These are phyloP conservation scores for Aspergillus costaricaensis DNA, from an alignment of 2,329 filamentous ascomycete species.

Conservation along the genomic window DNA sequence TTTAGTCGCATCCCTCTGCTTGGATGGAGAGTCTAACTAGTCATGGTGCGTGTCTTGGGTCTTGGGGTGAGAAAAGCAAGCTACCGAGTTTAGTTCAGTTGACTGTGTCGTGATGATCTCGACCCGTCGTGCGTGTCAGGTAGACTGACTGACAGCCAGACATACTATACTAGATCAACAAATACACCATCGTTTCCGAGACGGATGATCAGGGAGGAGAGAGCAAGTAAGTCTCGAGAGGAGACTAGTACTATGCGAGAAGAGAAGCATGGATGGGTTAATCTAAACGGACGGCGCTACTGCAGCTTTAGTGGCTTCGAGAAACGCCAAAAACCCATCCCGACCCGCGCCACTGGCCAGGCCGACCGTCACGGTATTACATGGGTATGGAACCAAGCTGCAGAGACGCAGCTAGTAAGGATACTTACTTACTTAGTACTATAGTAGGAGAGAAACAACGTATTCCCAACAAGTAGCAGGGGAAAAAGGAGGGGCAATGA, in stretches of 20 bases:
- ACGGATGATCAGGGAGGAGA: too few species aligned
- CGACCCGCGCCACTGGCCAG: neutral
- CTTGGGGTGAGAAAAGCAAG: neutral
- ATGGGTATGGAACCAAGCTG: neutral
- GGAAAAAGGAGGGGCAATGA: neutral
- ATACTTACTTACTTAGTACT: neutral
- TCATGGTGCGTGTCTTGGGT: neutral
- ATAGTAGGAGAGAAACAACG: neutral
- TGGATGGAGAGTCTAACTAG: neutral
- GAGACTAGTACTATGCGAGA: neutral
- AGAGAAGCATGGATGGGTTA: neutral
- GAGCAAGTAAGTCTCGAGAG: too few species aligned
- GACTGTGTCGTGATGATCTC: too few species aligned
- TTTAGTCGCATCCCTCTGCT: neutral
- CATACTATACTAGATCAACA: neutral
- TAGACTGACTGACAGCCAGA: neutral
- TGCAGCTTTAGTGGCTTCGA: constrained; percentile 3
- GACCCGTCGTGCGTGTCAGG: neutral
- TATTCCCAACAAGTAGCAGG: neutral
- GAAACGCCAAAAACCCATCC: neutral
- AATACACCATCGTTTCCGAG: too few species aligned
- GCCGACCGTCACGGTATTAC: neutral
- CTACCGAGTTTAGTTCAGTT: too few species aligned
- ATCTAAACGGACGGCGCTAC: constrained; percentile 3
- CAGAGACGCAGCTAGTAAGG: neutral